Base-by-base conservation (phyloP, 805 yeast genomes). In the Zygosaccharomyces lentus region DNA sequence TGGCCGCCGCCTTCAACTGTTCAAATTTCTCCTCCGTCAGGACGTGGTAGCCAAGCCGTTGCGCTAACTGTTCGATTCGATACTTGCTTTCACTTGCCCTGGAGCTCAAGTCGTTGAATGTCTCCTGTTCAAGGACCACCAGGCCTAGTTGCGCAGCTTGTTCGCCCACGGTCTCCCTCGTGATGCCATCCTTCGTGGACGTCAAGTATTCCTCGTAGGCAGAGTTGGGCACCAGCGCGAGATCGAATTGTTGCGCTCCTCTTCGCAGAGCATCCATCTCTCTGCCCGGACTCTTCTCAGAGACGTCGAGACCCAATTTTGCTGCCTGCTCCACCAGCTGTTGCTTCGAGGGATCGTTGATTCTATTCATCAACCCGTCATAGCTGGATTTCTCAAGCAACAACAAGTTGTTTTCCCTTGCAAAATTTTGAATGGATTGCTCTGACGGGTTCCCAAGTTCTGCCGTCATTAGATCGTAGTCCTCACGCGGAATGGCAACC, bases 291-390 rank as follows among this genome's bases (percentile, higher is more conserved):
- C 41, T 41, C 15, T 21, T n/a, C 10, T 36, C 45, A 6, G 37
- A 31, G 7, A 66, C 48, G 10, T 55, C 59, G 25, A 65, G 57
- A 8, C 65, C 67, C 5, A 62, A 50, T 29, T 51, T 58, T 10
- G 52, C 51, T 10, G 71, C 69, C 25, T 48, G 56, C 5, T 56
- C 46, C 30, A 57, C 62, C 21, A 71, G 39, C 26, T 65, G 68
- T 6, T 54, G 51, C 43, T 58, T 58, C 1, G 67, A 55, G 2
- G 68, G 59, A 10, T 50, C 49, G 7, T 45, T 35, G 4, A 32
- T 16, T 29, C 49, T 47, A 16, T 46, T 48, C 17, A 51, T 47
- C 27, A 63, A 46, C 3, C 55, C 38, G 1, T 58, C 59, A 37
- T 63, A 56, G 40, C 62, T 64, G 21, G 53, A 51, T 24, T 44